Evolutionary conservation across 2,329 filamentous ascomycete genomes (phyloP), one percentile per base, ranked within the genome.

Genomic region (Phaeosphaeriaceae sp.): DNA sequence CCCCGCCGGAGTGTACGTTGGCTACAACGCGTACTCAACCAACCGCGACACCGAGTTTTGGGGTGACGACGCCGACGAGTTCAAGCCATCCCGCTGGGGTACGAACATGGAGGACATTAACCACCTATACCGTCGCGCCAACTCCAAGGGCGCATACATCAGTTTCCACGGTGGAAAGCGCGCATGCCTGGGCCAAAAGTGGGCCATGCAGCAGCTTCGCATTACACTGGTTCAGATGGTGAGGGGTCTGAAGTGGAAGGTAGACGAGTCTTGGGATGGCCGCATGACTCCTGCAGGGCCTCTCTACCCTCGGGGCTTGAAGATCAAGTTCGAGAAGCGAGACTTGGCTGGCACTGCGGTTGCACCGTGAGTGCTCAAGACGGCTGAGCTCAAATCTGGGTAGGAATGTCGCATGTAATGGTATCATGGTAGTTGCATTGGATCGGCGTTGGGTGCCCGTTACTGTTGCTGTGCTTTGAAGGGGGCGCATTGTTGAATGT

Each of bases 81-180:
- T 81, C 63, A 71, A 62, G 11, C 80, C 80, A 1, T 65, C 66
- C 13, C 75, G 80, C 13, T 82, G 80, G 78, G 78, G 78, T 6
- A 57, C 53, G 10, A 68, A 66, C 20, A 58, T 69, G 51, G 65
- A 76, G n/a, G 73, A 77, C 10, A 78, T 81, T 56, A 72, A 70
- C 46, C 66, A 66, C 3, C 51, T 70, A 9, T 80, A 76, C 51
- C 70, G 79, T 11, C 71, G 71, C 17, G 74, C 73, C 4, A 75
- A 75, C 24, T 72, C 71, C 9, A 76, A 73, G 49, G 78, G 74
- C 19, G 72, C 76, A 24, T 80, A 80, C 57, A 79, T 81, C 54
- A 76, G 76, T 21, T 81, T 81, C 57, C 78, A 81, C 48, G 78
- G 79, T 11, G 78, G 78, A 5, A 67, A 71, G 13, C 67, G 80